Conservation (phyloP, 805 yeast genomes). For the Clavispora carvajalis region DNA sequence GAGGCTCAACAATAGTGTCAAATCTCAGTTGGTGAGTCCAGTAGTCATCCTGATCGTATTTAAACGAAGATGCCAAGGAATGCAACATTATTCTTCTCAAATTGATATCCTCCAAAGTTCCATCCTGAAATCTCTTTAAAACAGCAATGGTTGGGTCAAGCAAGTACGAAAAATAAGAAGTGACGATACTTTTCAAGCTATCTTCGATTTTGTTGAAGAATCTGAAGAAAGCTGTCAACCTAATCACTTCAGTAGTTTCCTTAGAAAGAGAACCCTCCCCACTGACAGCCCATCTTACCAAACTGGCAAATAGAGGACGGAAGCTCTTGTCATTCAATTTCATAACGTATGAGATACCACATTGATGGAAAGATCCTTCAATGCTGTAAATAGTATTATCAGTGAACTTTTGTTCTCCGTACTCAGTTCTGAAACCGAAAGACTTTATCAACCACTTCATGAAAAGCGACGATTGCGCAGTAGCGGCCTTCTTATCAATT, state of each 20-base stretch:
- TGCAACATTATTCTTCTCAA: slow-evolving; percentile 70
- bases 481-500: slow-evolving; percentile 69
- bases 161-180: slow-evolving; percentile 81
- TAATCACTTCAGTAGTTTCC: slow-evolving; percentile 42
- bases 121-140: slow-evolving; percentile 44
- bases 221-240: slow-evolving; percentile 73
- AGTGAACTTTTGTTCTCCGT: slow-evolving; percentile 45
- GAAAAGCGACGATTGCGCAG: slow-evolving; percentile 62
- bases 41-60: slow-evolving; percentile 87
- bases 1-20: slow-evolving; percentile 57
- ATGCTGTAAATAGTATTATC: slow-evolving; percentile 72
- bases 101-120: slow-evolving; percentile 39
- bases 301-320: slow-evolving; percentile 82
- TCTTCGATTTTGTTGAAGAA: slow-evolving; percentile 84
- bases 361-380: slow-evolving; percentile 68
- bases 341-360: slow-evolving; percentile 75
- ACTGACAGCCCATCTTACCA: slow-evolving; percentile 88
- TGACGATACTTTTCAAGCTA: slow-evolving; percentile 77
- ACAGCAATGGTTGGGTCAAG: slow-evolving; percentile 64
- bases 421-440: slow-evolving; percentile 63
- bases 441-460: slow-evolving; percentile 63
- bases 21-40: slow-evolving; percentile 90
- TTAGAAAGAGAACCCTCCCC: slow-evolving; percentile 61
- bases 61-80: slow-evolving; percentile 75
- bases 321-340: slow-evolving; percentile 90